Evolutionary conservation across 1,139 yeast species (phyloP), one percentile per base, ranked within the genome.

Genomic region (Trichomonascaceae sp.): DNA sequence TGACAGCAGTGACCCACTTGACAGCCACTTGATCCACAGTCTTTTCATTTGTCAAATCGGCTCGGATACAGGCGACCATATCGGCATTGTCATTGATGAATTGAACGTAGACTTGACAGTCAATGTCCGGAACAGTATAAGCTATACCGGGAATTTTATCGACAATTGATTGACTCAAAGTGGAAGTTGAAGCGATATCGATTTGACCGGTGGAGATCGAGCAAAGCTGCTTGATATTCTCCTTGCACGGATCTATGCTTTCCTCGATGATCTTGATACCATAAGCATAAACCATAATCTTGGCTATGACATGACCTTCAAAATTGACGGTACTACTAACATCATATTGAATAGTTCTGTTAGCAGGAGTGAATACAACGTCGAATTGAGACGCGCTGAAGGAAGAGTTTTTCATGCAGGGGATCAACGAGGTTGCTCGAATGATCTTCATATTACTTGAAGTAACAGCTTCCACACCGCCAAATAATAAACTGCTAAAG

Each of bases 1-100:
- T 80, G 41, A 93, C 90, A 12, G 99, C 99, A 59, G 95, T 91
- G 38, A 96, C 97, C 99, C 99, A 93, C 43, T 96, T 82, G 30
- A 96, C 98, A 60, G 90, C 89, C 62, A 84, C 84, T 39, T 96
- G 91, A 70, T 90, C 91, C 46, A 93, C 99, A 1, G 98, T 88
- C 68, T 87, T 89, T 57, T 91, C 95, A 70, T 95, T 93, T 24
- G 85, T 72, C 61, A 93, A 75, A 44, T 82, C 79, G 4, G 96
- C 96, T 65, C 87, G 91, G 41, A 93, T 91, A 78, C 99, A 93
- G 2, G 99, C 98, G 57, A 89, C 73, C 44, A 82, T 78, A 6
- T 71, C 72, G 36, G 57, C 53, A 15, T 59, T 49, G 30, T 51
- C 22, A 51, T 80, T 80, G 64, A 77, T 79, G 32, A 86, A 83